phyloP scores from a whole-genome alignment of 2,329 filamentous ascomycete genomes.

The Alternaria angustiovoidea region DNA sequence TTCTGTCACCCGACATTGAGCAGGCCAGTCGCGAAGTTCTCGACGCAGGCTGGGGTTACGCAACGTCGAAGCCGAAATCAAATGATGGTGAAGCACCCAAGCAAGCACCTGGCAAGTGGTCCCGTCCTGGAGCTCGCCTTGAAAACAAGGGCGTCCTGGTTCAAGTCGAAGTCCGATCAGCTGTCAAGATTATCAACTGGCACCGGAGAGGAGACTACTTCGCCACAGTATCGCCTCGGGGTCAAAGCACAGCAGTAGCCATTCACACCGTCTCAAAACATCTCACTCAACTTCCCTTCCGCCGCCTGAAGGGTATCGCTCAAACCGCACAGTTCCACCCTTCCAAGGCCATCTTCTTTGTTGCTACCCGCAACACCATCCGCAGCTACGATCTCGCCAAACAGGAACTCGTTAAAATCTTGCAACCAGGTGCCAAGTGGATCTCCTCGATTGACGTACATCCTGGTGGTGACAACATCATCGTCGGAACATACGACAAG shows the following conservation, averaged over 20 bases:
- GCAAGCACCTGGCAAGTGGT: conserved; percentile 81
- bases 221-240: conserved; percentile 84
- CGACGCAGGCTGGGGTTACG: conserved; percentile 92
- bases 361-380: conserved; percentile 92
- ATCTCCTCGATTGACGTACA: conserved; percentile 95
- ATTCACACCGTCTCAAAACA: conserved; percentile 97
- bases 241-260: conserved; percentile 80
- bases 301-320: conserved; percentile 75
- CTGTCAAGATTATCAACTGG: conserved; percentile 90
- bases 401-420: conserved; percentile 89
- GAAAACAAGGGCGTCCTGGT: conserved; percentile 81
- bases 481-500: conserved; percentile 93
- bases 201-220: conserved; percentile 95
- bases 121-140: conserved; percentile 75
- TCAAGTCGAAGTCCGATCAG: conserved; percentile 78
- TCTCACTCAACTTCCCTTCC: conserved; percentile 93
- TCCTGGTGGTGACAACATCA: conserved; percentile 89
- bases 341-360: conserved; percentile 89
- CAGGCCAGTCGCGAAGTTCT: conserved; percentile 77
- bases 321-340: conserved; percentile 96
- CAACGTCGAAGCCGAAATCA: conserved; percentile 68
- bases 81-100: conserved; percentile 67
- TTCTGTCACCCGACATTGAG: conserved; percentile 76
- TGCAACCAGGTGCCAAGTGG: conserved; percentile 93
- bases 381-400: conserved; percentile 92